These are phyloP conservation scores for Botrytis galanthina DNA, from an alignment of 2,329 filamentous ascomycete genomes.

Conservation along the genomic window DNA sequence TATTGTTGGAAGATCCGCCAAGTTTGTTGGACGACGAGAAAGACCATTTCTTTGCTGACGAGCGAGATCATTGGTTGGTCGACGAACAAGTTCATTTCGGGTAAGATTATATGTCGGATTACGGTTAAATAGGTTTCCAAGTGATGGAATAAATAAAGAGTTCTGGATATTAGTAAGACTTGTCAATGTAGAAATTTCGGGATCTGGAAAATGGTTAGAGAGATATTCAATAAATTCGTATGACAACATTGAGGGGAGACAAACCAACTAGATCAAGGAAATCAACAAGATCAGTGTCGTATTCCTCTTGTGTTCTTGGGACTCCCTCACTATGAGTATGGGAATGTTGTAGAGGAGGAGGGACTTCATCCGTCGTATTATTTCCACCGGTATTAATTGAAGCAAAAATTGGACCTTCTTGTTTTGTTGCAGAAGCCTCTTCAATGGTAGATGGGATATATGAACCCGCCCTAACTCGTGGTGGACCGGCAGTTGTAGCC, in stretches of 20 bases:
- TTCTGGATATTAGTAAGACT: conserved; percentile 89
- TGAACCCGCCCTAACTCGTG: conserved; percentile 11
- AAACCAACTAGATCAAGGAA: conserved; percentile 65
- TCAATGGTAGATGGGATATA: conserved; percentile 20
- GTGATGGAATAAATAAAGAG: conserved; percentile 78
- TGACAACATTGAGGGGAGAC: background rate
- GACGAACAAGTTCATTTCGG: conserved; percentile 39
- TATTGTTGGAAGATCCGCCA: conserved; percentile 16
- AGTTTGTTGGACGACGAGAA: conserved; percentile 12
- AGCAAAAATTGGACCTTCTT: conserved; percentile 4
- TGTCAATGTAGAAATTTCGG: conserved; percentile 68
- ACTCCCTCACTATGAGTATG: background rate
- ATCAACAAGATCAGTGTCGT: conserved; percentile 62
- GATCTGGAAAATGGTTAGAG: conserved; percentile 30
- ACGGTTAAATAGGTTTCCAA: conserved; percentile 74
- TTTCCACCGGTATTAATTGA: background rate
- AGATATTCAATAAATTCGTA: conserved; percentile 1
- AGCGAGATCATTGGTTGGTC: conserved; percentile 32
- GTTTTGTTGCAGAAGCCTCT: conserved; percentile 6
- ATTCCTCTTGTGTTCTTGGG: conserved; percentile 41
- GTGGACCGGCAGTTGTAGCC: background rate
- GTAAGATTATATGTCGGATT: conserved; percentile 75
- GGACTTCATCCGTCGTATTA: background rate
- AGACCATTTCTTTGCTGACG: conserved; percentile 11
- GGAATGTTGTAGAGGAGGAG: background rate